Conservation (phyloP, 345 rosid species). For the Aquilaria yunnanensis region DNA sequence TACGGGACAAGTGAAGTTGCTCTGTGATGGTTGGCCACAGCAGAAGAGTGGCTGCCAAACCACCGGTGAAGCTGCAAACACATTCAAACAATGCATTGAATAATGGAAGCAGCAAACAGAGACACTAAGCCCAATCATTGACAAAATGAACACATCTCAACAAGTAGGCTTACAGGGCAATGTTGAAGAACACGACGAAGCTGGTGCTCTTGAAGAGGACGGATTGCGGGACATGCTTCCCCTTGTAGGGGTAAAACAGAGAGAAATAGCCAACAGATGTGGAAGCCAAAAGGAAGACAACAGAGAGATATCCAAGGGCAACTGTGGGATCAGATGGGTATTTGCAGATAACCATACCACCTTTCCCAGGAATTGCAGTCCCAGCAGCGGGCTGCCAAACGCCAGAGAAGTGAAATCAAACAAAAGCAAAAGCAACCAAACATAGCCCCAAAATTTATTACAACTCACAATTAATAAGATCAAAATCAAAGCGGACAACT, state of each 20-base stretch:
- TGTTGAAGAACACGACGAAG: constrained; percentile 62
- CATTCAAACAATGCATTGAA: not conserved
- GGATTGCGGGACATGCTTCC: constrained; percentile 62
- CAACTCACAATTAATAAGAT: no score
- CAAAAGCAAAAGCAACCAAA: constrained; percentile 1
- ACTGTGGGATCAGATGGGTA: constrained; percentile 78
- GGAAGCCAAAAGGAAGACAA: constrained; percentile 46
- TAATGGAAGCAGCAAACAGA: not conserved
- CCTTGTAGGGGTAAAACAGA: constrained; percentile 69
- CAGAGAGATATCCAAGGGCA: constrained; percentile 57
- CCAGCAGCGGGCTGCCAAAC: constrained; percentile 57
- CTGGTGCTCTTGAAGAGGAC: constrained; percentile 53
- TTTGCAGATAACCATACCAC: constrained; percentile 64
- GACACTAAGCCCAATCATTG: not conserved
- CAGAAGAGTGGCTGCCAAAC: constrained; percentile 49
- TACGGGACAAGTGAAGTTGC: constrained; percentile 56
- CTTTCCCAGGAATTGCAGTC: constrained; percentile 53
- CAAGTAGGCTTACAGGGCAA: constrained; percentile 55
- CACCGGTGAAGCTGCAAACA: constrained; percentile 44
- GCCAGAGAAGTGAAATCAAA: not conserved
- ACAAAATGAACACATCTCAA: no score
- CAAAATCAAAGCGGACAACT: not conserved
- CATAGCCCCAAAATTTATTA: no score
- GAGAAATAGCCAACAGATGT: constrained; percentile 51
- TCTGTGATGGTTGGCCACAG: constrained; percentile 78